These are phyloP conservation scores for Rhodosporidiobolus sp. DNA, from an alignment of 768 basidiomycete genomes.

Conservation along the genomic window DNA sequence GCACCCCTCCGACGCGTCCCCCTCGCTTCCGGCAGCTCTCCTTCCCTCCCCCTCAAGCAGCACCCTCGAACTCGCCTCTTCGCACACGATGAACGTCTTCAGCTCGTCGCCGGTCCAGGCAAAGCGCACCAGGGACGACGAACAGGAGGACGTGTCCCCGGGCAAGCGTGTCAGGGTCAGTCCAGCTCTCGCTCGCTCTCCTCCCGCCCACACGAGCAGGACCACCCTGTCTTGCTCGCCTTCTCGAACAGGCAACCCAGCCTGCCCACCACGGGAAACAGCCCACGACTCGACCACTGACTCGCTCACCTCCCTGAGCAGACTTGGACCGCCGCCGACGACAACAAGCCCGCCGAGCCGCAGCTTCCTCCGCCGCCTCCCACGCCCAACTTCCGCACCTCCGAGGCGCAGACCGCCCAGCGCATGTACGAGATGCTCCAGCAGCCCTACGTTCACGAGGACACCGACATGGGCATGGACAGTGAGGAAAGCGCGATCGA, in stretches of 20 bases:
- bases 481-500: not conserved
- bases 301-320: not conserved
- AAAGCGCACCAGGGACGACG: conserved; percentile 24
- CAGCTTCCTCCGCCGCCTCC: not conserved
- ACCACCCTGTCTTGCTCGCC: not conserved
- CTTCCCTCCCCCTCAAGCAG: not conserved
- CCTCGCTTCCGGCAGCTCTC: not conserved
- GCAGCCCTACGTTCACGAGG: conserved; percentile 11
- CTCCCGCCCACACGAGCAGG: not conserved
- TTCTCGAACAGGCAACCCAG: not conserved
- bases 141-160: not conserved
- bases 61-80: not conserved
- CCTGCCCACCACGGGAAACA: too few species aligned
- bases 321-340: not conserved
- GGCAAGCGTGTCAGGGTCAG: conserved; percentile 24
- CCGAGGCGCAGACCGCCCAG: conserved; percentile 22
- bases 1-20: not conserved
- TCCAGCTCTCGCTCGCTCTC: not conserved
- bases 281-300: not conserved
- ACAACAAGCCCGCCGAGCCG: not conserved
- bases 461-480: conserved; percentile 25
- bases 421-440: conserved; percentile 13
- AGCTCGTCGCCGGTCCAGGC: not conserved
- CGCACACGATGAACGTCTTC: not conserved
- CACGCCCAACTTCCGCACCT: conserved; percentile 3